These are phyloP conservation scores for Vigna radiata DNA, from an alignment of 306 rosid genomes.

Conservation along the genomic window DNA sequence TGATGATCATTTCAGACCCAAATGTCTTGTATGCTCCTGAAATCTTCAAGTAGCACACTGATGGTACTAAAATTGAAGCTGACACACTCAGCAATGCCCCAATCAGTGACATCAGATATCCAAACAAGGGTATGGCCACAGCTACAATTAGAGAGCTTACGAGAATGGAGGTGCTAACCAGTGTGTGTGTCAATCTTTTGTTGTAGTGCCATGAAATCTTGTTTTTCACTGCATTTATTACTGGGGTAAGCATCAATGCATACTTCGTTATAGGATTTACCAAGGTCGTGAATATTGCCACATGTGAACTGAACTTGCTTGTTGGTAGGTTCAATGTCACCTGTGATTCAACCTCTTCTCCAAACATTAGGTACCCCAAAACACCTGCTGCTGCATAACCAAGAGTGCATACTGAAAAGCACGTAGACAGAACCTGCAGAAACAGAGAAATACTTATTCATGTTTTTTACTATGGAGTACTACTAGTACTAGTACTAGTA, in stretches of 20 bases:
- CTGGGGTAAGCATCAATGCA: constrained; percentile 76
- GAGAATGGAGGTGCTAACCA: constrained; percentile 54
- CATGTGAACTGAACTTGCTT: constrained; percentile 58
- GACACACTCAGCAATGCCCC: constrained; percentile 73
- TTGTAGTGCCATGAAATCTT: constrained; percentile 46
- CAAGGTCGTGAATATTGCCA: constrained; percentile 75
- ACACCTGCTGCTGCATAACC: constrained; percentile 74
- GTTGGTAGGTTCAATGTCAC: constrained; percentile 73
- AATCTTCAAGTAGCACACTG: constrained; percentile 78
- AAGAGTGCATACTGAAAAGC: constrained; percentile 65
- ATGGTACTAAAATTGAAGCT: constrained; percentile 67
- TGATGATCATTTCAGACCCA: constrained; percentile 50
- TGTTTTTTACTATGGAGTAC: too few relatives aligned
- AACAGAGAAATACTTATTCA: not conserved
- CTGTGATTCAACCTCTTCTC: constrained; percentile 64
- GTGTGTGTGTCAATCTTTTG: constrained; percentile 47
- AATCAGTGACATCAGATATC: constrained; percentile 66
- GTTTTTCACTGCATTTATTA: constrained; percentile 55
- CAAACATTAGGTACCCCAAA: constrained; percentile 77
- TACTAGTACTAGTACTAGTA: too few relatives aligned
- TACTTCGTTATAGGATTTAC: constrained; percentile 78
- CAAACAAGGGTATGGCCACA: constrained; percentile 57
- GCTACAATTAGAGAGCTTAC: constrained; percentile 61
- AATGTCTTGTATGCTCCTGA: constrained; percentile 59
- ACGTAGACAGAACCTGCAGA: constrained; percentile 62